phyloP scores from a whole-genome alignment of 2,329 filamentous ascomycete genomes.

The Tolypocladium tropicale region DNA sequence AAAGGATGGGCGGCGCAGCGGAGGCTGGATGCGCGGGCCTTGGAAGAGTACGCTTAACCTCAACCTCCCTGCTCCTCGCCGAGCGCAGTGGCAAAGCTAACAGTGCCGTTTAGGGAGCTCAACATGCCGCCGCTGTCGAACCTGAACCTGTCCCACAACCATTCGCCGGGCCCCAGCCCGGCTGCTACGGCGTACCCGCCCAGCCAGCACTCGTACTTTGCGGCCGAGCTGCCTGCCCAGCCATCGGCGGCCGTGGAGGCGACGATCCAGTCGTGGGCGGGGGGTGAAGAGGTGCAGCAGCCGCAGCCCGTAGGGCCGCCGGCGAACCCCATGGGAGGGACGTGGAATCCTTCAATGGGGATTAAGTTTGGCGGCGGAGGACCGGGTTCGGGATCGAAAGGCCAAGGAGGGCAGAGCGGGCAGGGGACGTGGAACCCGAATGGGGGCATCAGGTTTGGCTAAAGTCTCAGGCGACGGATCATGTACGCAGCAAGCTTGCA shows the following conservation, averaged over 20 bases:
- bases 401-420: constrained; percentile 6
- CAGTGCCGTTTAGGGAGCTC: constrained; percentile 29
- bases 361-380: constrained; percentile 58
- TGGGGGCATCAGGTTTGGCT: constrained; percentile 49
- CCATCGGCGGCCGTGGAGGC: constrained; percentile 34
- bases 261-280: constrained; percentile 47
- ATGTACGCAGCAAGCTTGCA: not conserved
- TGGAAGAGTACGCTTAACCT: constrained; percentile 57
- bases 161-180: constrained; percentile 5
- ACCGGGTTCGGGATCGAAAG: constrained; percentile 9
- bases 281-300: constrained; percentile 46
- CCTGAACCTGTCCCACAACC: constrained; percentile 25
- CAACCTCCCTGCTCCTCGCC: too few species aligned
- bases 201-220: constrained; percentile 8
- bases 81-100: too few species aligned
- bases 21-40: constrained; percentile 65
- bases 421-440: constrained; percentile 48
- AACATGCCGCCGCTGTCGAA: constrained; percentile 40
- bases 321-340: constrained; percentile 17
- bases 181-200: constrained; percentile 4
- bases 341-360: constrained; percentile 71
- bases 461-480: not conserved
- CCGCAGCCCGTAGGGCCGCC: constrained; percentile 35
- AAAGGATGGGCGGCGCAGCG: constrained; percentile 72
- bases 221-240: constrained; percentile 1